These are phyloP conservation scores for Rhodotorula sp. DNA, from an alignment of 1,284 basidiomycete genomes.

Conservation along the genomic window DNA sequence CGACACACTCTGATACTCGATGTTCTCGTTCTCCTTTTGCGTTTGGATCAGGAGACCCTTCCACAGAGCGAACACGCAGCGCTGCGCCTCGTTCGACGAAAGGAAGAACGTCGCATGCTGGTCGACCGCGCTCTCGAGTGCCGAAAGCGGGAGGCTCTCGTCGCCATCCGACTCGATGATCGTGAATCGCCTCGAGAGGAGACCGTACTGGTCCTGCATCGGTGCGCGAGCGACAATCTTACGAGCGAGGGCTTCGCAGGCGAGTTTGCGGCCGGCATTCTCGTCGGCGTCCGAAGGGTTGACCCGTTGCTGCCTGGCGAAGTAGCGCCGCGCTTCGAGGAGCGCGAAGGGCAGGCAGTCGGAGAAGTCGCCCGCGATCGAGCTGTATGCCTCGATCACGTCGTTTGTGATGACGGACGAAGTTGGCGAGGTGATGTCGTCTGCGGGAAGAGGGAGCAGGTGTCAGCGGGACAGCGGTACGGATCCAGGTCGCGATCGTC, in stretches of 20 bases:
- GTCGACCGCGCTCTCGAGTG: constrained; percentile 76
- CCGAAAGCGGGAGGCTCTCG: constrained; percentile 65
- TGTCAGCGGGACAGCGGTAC: too few species aligned
- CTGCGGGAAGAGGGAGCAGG: background rate
- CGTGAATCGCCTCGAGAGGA: constrained; percentile 61
- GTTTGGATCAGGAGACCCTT: constrained; percentile 47
- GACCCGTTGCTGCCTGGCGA: constrained; percentile 22
- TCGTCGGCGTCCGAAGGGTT: constrained; percentile 74
- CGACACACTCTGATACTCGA: constrained; percentile 24
- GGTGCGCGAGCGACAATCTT: constrained; percentile 68
- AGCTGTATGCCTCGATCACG: constrained; percentile 48
- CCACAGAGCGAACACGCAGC: constrained; percentile 48
- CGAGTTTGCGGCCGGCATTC: constrained; percentile 72
- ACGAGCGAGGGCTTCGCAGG: constrained; percentile 85
- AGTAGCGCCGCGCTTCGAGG: constrained; percentile 40
- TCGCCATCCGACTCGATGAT: constrained; percentile 73
- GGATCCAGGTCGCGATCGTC: background rate
- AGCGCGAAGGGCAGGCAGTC: constrained; percentile 61
- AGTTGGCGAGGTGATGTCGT: constrained; percentile 27
- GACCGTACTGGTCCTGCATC: constrained; percentile 33
- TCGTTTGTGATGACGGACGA: constrained; percentile 50
- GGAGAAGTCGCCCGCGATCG: constrained; percentile 59
- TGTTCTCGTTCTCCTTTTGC: constrained; percentile 4
- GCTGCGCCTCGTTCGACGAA: constrained; percentile 80
- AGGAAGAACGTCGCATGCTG: constrained; percentile 69